These are phyloP conservation scores for Lithospermum erythrorhizon DNA, from an alignment of 257 asterid genomes.

Conservation along the genomic window DNA sequence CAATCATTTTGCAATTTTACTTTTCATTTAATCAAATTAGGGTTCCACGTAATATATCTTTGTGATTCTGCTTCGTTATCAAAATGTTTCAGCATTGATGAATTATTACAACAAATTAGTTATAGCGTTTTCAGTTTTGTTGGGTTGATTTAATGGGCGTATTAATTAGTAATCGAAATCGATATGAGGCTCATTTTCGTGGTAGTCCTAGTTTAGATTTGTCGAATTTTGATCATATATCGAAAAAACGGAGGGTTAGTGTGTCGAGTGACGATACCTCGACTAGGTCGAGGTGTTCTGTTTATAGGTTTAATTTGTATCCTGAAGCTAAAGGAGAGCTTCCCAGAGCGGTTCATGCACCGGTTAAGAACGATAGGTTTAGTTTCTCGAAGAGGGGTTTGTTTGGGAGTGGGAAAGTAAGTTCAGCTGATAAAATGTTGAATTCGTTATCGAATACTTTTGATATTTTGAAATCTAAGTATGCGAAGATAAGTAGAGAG, in stretches of 20 bases:
- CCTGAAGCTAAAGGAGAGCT: conserved; percentile 25
- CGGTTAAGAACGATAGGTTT: conserved; percentile 27
- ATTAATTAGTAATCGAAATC: conserved; percentile 24
- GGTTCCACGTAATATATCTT: too few relatives aligned
- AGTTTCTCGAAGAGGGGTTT: conserved; percentile 12
- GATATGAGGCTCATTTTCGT: conserved; percentile 24
- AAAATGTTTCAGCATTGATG: not conserved
- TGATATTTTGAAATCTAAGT: not conserved
- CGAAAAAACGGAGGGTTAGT: conserved; percentile 35
- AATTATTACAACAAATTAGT: too few relatives aligned
- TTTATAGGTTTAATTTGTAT: conserved; percentile 25
- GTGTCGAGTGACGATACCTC: conserved; percentile 9
- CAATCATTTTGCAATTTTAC: too few relatives aligned
- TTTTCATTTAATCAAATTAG: too few relatives aligned
- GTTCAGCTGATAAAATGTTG: conserved; percentile 25
- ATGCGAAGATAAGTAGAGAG: not conserved
- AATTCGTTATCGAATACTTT: not conserved
- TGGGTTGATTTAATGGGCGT: conserved; percentile 28
- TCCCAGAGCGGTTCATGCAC: conserved; percentile 53
- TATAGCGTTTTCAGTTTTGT: conserved; percentile 6
- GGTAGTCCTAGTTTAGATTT: conserved; percentile 15
- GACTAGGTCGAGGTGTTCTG: conserved; percentile 10
- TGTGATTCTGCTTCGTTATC: too few relatives aligned
- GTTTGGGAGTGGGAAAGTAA: conserved; percentile 10
- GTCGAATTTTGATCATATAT: conserved; percentile 22